phyloP scores from a whole-genome alignment of 2,329 filamentous ascomycete species.

The Ophiocordyceps camponoti-rufipedis region DNA sequence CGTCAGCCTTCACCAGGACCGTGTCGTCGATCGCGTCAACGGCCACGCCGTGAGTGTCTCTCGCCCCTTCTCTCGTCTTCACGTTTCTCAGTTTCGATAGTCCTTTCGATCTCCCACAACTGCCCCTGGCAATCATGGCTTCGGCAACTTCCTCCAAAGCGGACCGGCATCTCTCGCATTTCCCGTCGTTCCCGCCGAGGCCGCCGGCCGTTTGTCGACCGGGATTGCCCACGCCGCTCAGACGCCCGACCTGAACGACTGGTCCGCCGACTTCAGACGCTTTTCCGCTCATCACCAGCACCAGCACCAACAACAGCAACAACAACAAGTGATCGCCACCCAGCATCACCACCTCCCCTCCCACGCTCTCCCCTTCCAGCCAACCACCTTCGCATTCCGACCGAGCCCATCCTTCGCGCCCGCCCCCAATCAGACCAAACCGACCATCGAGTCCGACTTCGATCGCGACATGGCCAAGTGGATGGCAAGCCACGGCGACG shows the following conservation, averaged over 20 bases:
- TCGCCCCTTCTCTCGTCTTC: background rate
- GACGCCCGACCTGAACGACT: constrained; percentile 10
- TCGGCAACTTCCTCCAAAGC: constrained; percentile 17
- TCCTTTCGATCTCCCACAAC: constrained; percentile 15
- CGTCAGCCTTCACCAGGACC: constrained; percentile 21
- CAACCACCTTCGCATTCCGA: constrained; percentile 9
- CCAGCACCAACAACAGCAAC: constrained; percentile 1
- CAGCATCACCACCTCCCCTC: constrained; percentile 5
- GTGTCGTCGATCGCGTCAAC: constrained; percentile 13
- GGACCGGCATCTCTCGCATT: constrained; percentile 6
- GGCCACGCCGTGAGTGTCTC: constrained; percentile 12
- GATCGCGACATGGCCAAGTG: constrained; percentile 21
- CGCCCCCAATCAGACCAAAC: constrained; percentile 3
- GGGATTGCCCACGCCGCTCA: constrained; percentile 3
- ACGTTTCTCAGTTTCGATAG: constrained; percentile 4
- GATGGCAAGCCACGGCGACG: constrained; percentile 17
- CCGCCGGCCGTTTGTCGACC: constrained; percentile 12
- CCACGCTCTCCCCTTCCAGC: constrained; percentile 10
- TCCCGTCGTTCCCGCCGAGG: constrained; percentile 13
- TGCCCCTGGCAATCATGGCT: constrained; percentile 12
- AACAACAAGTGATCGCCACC: background rate
- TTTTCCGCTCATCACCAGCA: constrained; percentile 10
- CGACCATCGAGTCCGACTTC: constrained; percentile 15
- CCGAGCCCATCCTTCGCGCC: constrained; percentile 6
- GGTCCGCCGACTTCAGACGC: constrained; percentile 19